These are phyloP conservation scores for Ambrosia artemisiifolia DNA, from an alignment of 129 eudicot genomes.

Conservation along the genomic window DNA sequence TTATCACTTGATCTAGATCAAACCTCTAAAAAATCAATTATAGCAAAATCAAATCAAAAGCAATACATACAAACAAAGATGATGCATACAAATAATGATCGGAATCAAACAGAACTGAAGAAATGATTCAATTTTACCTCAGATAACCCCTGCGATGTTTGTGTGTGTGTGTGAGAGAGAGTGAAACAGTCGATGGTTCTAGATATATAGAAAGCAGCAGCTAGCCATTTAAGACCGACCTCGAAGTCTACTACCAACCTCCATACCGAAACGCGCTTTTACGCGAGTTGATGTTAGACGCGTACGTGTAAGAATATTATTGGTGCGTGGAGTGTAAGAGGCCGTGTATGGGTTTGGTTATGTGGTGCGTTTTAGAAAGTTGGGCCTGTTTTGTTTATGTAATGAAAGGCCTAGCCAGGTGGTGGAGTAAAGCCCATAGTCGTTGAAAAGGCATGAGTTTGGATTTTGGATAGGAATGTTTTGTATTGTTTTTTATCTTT, in stretches of 20 bases:
- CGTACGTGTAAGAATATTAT: background rate
- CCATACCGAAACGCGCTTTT: background rate
- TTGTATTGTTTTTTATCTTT: too few relatives aligned
- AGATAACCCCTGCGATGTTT: slow-evolving; percentile 29
- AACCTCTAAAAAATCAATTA: too few relatives aligned
- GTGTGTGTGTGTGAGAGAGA: background rate
- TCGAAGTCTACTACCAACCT: slow-evolving; percentile 23
- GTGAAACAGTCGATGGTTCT: background rate
- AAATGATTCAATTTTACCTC: slow-evolving; percentile 20
- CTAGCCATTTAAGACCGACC: slow-evolving; percentile 28
- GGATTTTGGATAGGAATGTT: too few relatives aligned
- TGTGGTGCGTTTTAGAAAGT: background rate
- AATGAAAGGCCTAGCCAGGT: background rate
- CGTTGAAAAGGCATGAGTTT: too few relatives aligned
- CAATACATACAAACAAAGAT: background rate
- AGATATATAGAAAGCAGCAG: slow-evolving; percentile 9
- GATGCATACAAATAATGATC: too few relatives aligned
- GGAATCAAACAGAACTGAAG: too few relatives aligned
- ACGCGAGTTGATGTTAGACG: background rate
- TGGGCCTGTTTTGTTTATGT: slow-evolving; percentile 12
- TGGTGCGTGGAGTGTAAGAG: background rate
- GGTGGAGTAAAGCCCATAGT: slow-evolving; percentile 22
- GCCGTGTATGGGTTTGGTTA: background rate
- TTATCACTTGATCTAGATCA: too few relatives aligned
- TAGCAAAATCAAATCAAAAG: background rate